These are phyloP conservation scores for Podospora bellae-mahoneyi DNA, from an alignment of 495 filamentous ascomycete genomes.

Conservation along the genomic window DNA sequence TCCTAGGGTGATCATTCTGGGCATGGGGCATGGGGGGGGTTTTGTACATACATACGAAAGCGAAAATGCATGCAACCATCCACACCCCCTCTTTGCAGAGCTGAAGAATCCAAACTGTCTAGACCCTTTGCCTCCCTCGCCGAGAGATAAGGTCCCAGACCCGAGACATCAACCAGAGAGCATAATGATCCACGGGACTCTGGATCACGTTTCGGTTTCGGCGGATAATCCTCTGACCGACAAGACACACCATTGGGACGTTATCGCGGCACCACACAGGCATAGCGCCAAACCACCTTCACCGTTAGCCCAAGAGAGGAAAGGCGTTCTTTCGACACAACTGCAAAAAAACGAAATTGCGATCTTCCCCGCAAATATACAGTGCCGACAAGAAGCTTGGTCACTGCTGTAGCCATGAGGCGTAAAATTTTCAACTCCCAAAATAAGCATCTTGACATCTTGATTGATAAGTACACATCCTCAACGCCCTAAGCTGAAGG, in stretches of 20 bases:
- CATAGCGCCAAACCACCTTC: not conserved
- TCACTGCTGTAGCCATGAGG: not conserved
- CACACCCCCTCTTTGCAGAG: too few relatives aligned
- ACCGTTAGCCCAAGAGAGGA: too few relatives aligned
- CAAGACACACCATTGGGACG: not conserved
- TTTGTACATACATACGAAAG: not conserved
- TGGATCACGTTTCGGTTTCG: not conserved
- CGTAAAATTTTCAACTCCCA: not conserved
- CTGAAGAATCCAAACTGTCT: not conserved
- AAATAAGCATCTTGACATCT: not conserved
- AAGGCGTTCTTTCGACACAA: not conserved
- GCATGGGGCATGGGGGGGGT: not conserved
- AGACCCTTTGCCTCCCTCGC: not conserved
- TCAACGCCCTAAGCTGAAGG: not conserved
- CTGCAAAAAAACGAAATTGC: not conserved
- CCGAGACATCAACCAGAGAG: not conserved
- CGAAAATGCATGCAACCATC: not conserved
- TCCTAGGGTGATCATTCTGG: not conserved
- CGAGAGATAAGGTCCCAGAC: not conserved
- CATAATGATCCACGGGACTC: not conserved
- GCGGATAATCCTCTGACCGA: not conserved
- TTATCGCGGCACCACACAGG: not conserved
- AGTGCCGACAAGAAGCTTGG: not conserved
- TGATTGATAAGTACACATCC: not conserved
- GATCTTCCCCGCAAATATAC: conserved; percentile 3